Evolutionary conservation across 139 green algal genomes (phyloP).

Genomic region (Chlamydomonas incerta): DNA sequence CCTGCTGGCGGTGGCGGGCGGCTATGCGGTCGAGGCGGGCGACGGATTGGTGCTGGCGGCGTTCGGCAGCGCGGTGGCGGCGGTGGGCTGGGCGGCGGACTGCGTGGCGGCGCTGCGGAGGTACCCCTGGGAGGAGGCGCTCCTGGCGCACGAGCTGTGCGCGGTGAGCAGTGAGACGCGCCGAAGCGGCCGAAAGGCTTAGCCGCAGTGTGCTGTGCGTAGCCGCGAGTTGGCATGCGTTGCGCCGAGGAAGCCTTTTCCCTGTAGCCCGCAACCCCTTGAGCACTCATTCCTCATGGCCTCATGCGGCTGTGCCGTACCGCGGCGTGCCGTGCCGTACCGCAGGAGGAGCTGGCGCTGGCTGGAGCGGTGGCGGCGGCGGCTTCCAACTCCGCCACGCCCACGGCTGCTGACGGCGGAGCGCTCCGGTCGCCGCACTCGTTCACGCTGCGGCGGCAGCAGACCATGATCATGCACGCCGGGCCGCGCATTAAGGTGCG

Average conservation of each 20-base stretch:
- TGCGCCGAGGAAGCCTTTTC: no score
- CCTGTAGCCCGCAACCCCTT: no score
- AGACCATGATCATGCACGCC: neutral
- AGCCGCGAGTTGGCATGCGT: no score
- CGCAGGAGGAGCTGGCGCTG: no score
- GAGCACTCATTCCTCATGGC: no score
- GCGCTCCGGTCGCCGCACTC: no score
- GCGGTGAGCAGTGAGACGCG: neutral
- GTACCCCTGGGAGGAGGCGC: neutral
- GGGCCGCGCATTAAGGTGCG: neutral
- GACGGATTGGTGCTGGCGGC: constrained; percentile 21
- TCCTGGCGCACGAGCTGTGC: constrained; percentile 5
- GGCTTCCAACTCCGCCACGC: no score
- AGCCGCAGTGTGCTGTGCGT: no score
- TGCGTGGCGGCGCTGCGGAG: constrained; percentile 9
- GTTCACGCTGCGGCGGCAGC: neutral
- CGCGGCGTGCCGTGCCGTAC: no score
- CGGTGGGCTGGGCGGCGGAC: constrained; percentile 27
- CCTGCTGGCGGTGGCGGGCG: neutral
- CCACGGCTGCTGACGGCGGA: no score
- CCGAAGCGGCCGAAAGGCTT: neutral
- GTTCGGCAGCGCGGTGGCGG: neutral
- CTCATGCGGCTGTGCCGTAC: no score
- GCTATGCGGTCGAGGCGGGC: neutral
- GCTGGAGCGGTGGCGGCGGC: no score